These are phyloP conservation scores for Suillus weaverae DNA, from an alignment of 768 basidiomycete species.

Conservation along the genomic window DNA sequence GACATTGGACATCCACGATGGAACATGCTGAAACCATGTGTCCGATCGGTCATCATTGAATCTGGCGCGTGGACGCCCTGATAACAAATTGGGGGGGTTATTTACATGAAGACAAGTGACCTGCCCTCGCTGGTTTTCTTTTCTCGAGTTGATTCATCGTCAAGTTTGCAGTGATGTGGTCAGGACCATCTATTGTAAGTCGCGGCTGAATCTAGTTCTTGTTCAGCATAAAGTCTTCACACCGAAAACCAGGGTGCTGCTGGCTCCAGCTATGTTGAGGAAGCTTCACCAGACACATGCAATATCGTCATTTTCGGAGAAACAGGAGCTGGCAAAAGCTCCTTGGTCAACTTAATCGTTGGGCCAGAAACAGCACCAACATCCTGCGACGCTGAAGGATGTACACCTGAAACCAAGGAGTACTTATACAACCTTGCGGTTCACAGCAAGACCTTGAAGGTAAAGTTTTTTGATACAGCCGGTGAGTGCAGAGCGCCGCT, in stretches of 20 bases:
- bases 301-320: slow-evolving; percentile 47
- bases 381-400: slow-evolving; percentile 35
- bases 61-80: not conserved
- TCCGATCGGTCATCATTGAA: not conserved
- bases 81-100: not conserved
- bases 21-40: not conserved
- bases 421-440: slow-evolving; percentile 27
- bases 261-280: not conserved
- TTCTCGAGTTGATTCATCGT: not conserved
- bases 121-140: not conserved
- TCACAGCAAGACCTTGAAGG: slow-evolving; percentile 9
- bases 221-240: not conserved
- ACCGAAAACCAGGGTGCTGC: not conserved
- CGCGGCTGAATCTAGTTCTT: not conserved
- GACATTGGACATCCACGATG: not conserved
- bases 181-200: not conserved
- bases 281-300: slow-evolving; percentile 6
- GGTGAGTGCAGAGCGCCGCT: slow-evolving; percentile 19
- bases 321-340: slow-evolving; percentile 43
- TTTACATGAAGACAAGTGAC: not conserved
- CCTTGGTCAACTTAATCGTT: slow-evolving; percentile 41
- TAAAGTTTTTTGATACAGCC: slow-evolving; percentile 33
- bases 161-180: not conserved
- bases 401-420: slow-evolving; percentile 31
- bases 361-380: slow-evolving; percentile 30